These are phyloP conservation scores for Furcasterigmium furcatum DNA, from an alignment of 2,329 filamentous ascomycete species.

Conservation along the genomic window DNA sequence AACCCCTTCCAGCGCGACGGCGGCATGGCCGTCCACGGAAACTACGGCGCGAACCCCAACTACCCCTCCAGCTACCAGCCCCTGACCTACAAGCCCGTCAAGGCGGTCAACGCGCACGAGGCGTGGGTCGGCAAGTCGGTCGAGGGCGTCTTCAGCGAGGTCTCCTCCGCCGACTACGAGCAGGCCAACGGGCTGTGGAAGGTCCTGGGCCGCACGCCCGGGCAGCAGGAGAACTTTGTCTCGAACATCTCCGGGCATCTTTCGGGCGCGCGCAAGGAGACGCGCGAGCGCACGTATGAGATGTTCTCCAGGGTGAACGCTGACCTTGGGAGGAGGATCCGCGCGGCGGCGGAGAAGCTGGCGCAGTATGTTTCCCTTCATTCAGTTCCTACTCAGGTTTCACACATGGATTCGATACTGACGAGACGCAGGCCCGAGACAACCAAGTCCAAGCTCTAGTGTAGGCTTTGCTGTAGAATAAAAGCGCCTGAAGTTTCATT, in stretches of 20 bases:
- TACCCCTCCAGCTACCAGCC: slow-evolving; percentile 49
- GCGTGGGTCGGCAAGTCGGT: slow-evolving; percentile 43
- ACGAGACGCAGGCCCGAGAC: slow-evolving; percentile 5
- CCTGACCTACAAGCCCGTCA: slow-evolving; percentile 38
- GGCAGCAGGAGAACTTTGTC: slow-evolving; percentile 61
- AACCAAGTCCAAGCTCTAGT: slow-evolving; percentile 9
- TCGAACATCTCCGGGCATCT: slow-evolving; percentile 57
- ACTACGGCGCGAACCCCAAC: slow-evolving; percentile 58
- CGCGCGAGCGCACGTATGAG: slow-evolving; percentile 55
- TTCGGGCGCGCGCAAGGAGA: slow-evolving; percentile 46
- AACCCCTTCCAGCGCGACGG: slow-evolving; percentile 74
- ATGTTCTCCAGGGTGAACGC: slow-evolving; percentile 58
- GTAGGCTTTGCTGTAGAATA: not conserved
- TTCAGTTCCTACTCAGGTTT: not conserved
- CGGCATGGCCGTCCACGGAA: slow-evolving; percentile 64
- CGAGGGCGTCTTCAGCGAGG: slow-evolving; percentile 37
- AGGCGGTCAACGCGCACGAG: slow-evolving; percentile 39
- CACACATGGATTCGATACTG: not conserved
- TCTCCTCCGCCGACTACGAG: slow-evolving; percentile 46
- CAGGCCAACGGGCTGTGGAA: slow-evolving; percentile 47
- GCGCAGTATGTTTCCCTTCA: slow-evolving; percentile 15
- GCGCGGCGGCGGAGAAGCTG: slow-evolving; percentile 47
- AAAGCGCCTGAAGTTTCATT: too few relatives aligned
- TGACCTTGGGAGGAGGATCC: slow-evolving; percentile 49
- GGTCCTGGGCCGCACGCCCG: slow-evolving; percentile 41